A percentile compares a stretch with the other conserved stretches of the same genome.
Evolutionary conservation across 2,329 filamentous ascomycete genomes (phyloP).

Genomic region (Talaromyces sp.): DNA sequence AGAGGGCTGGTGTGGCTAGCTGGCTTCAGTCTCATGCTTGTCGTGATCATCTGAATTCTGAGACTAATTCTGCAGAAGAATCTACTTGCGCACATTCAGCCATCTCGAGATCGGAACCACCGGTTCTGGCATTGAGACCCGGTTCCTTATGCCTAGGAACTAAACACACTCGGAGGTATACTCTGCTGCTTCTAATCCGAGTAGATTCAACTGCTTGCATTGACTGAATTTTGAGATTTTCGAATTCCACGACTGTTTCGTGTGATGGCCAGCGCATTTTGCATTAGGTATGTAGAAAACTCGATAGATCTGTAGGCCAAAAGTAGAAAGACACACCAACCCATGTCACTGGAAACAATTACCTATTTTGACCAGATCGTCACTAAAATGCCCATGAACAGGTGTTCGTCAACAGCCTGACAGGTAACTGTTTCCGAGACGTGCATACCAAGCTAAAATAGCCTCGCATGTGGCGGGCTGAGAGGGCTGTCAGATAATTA

Average conservation of each 20-base stretch:
- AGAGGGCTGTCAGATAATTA: not conserved
- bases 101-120: not conserved
- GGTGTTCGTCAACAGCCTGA: not conserved
- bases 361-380: not conserved
- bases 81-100: not conserved
- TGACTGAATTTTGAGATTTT: not conserved
- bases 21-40: not conserved
- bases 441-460: not conserved
- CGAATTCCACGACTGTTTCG: not conserved
- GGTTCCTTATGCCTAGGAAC: not conserved
- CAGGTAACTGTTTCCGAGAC: not conserved
- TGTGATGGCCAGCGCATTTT: not conserved
- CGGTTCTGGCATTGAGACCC: not conserved
- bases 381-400: not conserved
- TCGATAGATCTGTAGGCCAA: not conserved
- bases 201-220: not conserved
- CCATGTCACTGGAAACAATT: not conserved
- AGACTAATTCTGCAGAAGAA: not conserved
- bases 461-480: not conserved
- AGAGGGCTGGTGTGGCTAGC: not conserved
- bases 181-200: not conserved
- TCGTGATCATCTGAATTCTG: not conserved
- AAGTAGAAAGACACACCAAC: not conserved
- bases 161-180: not conserved
- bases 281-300: not conserved